A percentile compares a stretch with the other conserved stretches of the same genome.
phyloP scores from a whole-genome alignment of 1,284 basidiomycete species.

The Inonotus hispidus region DNA sequence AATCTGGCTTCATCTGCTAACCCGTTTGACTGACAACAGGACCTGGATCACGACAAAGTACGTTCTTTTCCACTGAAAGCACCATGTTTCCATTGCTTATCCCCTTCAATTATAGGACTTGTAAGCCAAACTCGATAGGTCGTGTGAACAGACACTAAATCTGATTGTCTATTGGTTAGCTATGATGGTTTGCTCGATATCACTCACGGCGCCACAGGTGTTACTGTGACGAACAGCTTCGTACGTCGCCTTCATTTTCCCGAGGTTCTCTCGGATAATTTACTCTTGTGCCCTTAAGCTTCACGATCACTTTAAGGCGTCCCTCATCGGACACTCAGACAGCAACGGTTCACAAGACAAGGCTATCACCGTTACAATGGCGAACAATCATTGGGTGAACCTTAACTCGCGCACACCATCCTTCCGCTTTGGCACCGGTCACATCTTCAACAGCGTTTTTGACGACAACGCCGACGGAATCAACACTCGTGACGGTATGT shows the following conservation, averaged over 20 bases:
- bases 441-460: slow-evolving; percentile 44
- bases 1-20: not conserved
- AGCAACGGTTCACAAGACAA: slow-evolving; percentile 34
- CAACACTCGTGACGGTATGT: slow-evolving; percentile 41
- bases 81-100: not conserved
- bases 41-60: slow-evolving; percentile 41
- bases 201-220: slow-evolving; percentile 36
- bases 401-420: slow-evolving; percentile 25
- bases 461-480: slow-evolving; percentile 43
- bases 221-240: slow-evolving; percentile 34
- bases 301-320: slow-evolving; percentile 39
- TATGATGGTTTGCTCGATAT: slow-evolving; percentile 35
- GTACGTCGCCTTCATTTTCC: not conserved
- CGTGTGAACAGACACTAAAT: not conserved
- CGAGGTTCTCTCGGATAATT: not conserved
- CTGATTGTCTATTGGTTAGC: slow-evolving; percentile 21
- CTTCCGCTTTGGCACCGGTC: slow-evolving; percentile 37
- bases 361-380: slow-evolving; percentile 34
- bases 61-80: slow-evolving; percentile 9
- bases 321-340: slow-evolving; percentile 40
- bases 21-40: slow-evolving; percentile 27
- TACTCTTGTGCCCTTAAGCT: slow-evolving; percentile 25
- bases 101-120: slow-evolving; percentile 16
- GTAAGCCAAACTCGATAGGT: not conserved
- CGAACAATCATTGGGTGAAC: slow-evolving; percentile 35